A percentile compares a stretch with the other conserved stretches of the same genome.
Evolutionary conservation across 2,329 filamentous ascomycete genomes (phyloP).

Genomic region (Aspergillus hiratsukae): DNA sequence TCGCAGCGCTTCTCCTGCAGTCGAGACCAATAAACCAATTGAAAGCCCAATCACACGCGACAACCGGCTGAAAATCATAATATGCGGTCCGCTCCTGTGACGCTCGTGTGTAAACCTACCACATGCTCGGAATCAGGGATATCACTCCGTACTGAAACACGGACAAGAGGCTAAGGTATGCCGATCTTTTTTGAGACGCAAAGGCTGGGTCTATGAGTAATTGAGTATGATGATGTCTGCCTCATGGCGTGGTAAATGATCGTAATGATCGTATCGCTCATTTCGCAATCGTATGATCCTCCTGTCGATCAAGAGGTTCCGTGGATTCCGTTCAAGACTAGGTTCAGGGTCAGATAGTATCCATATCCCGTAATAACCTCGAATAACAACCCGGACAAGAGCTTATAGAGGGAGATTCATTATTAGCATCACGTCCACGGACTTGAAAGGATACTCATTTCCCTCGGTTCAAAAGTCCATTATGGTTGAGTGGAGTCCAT

Average conservation of each 20-base stretch:
- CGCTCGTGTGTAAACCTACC: background rate
- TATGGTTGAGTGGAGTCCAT: background rate
- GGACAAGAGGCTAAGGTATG: slow-evolving; percentile 13
- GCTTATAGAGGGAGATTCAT: too few species aligned
- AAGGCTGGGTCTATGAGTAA: too few species aligned
- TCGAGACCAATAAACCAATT: background rate
- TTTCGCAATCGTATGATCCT: background rate
- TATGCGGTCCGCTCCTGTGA: background rate
- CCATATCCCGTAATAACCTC: background rate
- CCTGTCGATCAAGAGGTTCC: background rate
- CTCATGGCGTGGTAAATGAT: background rate
- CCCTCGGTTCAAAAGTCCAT: background rate
- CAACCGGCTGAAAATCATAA: background rate
- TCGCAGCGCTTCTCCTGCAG: background rate
- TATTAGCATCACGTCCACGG: too few species aligned
- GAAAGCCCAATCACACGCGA: background rate
- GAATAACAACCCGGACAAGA: too few species aligned
- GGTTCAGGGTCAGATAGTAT: too few species aligned
- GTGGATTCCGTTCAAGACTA: background rate
- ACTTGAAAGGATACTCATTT: background rate
- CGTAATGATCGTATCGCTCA: background rate
- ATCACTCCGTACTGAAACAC: slow-evolving; percentile 12
- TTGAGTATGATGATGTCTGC: too few species aligned
- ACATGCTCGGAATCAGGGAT: background rate
- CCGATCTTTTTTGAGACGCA: slow-evolving; percentile 4